A percentile compares a stretch with the other conserved stretches of the same genome.
These are phyloP conservation scores for Suillus decipiens DNA, from an alignment of 768 basidiomycete species.

Conservation along the genomic window DNA sequence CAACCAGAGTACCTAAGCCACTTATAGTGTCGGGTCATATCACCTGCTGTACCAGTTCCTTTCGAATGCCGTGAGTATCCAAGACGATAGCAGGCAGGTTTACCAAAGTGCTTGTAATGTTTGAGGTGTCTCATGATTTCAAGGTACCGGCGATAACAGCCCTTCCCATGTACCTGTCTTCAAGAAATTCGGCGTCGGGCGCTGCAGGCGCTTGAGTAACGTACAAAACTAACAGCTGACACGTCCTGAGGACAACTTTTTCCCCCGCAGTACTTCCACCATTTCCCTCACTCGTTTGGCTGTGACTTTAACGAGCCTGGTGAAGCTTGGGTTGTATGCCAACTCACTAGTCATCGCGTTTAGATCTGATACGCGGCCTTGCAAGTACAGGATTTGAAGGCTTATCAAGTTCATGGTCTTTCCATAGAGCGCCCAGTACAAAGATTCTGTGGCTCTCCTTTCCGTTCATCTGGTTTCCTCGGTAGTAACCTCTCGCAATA, in stretches of 20 bases:
- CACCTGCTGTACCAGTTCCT: not conserved
- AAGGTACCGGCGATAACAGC: not conserved
- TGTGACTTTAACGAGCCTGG: not conserved
- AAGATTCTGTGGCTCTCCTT: not conserved
- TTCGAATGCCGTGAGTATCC: constrained; percentile 1
- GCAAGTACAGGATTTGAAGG: not conserved
- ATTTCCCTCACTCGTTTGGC: not conserved
- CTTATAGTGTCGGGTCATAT: not conserved
- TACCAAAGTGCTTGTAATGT: not conserved
- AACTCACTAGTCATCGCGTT: not conserved
- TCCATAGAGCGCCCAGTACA: not conserved
- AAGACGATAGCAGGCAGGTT: not conserved
- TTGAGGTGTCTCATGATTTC: constrained; percentile 1
- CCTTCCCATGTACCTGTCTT: not conserved
- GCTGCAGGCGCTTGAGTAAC: not conserved
- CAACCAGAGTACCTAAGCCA: not conserved
- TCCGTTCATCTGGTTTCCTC: not conserved
- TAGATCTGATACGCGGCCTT: not conserved
- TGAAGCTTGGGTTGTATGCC: not conserved
- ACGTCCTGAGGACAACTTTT: not conserved
- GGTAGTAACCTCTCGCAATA: not conserved
- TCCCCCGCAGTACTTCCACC: not conserved
- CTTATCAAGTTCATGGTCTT: not conserved
- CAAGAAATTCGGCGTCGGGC: not conserved
- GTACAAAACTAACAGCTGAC: not conserved